These are phyloP conservation scores for Nannochloropsis granulata DNA, from an alignment of 108 stramenopile species.

Conservation along the genomic window DNA sequence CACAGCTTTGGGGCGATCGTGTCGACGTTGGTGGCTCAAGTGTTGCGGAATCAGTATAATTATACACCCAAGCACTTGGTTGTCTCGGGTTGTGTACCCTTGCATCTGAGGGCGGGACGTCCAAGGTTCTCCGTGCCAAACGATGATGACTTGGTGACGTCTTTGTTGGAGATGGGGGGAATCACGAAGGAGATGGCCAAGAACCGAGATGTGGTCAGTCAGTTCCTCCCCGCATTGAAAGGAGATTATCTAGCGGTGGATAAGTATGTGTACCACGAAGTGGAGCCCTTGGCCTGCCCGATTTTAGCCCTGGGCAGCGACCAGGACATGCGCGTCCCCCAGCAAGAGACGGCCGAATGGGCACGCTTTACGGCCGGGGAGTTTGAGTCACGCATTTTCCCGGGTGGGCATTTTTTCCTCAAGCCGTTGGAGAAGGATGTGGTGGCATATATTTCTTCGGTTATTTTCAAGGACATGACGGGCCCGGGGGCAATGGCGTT, in stretches of 20 bases:
- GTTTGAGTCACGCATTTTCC: not conserved
- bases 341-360: not conserved
- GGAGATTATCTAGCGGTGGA: not conserved
- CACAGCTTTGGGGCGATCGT: not conserved
- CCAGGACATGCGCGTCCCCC: not conserved
- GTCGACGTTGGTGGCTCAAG: not conserved
- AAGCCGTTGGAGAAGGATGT: not conserved
- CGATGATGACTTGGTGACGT: not conserved
- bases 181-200: not conserved
- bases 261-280: not conserved
- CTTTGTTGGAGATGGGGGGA: not conserved
- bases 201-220: not conserved
- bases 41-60: not conserved
- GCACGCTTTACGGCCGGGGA: not conserved
- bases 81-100: not conserved
- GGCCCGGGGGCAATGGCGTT: not conserved
- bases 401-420: not conserved
- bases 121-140: not conserved
- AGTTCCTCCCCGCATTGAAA: not conserved
- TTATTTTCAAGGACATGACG: not conserved
- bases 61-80: not conserved
- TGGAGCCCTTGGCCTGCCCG: not conserved
- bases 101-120: not conserved
- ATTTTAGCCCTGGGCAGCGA: not conserved
- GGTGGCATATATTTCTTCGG: not conserved